phyloP scores from a whole-genome alignment of 805 yeast genomes.

The Saturnispora hagleri region DNA sequence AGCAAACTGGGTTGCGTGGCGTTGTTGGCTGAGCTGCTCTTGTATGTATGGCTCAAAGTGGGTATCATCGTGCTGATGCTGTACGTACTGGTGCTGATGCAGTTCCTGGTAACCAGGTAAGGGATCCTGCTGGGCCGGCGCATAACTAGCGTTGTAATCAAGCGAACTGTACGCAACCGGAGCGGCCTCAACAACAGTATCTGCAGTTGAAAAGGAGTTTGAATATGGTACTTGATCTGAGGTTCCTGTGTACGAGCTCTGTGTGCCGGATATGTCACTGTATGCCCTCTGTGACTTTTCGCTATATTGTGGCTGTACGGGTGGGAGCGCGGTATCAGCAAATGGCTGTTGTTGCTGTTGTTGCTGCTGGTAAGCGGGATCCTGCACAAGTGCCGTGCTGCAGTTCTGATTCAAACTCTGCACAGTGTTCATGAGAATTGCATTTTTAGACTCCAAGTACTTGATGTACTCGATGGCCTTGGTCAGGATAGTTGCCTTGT shows the following conservation, averaged over 20 bases:
- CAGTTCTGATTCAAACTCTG: slow-evolving; percentile 20
- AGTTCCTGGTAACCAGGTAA: neutral
- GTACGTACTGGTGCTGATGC: neutral
- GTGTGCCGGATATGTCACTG: neutral
- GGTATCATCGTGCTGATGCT: neutral
- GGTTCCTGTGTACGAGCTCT: neutral
- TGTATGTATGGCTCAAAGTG: neutral
- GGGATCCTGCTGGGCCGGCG: neutral
- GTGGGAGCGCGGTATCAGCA: neutral
- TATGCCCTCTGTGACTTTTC: neutral
- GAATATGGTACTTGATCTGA: neutral
- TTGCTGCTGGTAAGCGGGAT: neutral
- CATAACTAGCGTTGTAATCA: neutral
- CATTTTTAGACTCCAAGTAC: slow-evolving; percentile 57
- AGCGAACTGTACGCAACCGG: neutral
- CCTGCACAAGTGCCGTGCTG: neutral
- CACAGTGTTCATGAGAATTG: slow-evolving; percentile 41
- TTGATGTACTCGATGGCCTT: slow-evolving; percentile 75
- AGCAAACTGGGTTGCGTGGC: neutral
- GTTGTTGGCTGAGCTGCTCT: neutral
- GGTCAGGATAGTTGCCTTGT: slow-evolving; percentile 68
- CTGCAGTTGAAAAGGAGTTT: neutral
- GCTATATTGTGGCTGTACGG: neutral
- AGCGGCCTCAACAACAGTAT: neutral
- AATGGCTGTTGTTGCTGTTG: slow-evolving; percentile 10